phyloP scores from a whole-genome alignment of 371 early-diverging fungal species.

The Gilbertella persicaria region DNA sequence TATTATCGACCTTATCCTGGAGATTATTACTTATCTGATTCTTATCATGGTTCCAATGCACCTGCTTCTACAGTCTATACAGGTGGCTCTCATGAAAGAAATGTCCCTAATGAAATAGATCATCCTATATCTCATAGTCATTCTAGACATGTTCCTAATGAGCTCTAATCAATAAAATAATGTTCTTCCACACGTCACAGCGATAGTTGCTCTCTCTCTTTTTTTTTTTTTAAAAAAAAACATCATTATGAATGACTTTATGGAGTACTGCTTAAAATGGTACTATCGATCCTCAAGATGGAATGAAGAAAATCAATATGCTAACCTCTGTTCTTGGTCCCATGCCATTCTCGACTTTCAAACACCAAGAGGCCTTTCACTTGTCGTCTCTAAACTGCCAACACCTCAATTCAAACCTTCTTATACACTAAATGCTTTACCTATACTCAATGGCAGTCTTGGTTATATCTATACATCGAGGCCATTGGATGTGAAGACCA shows the following conservation, averaged over 20 bases:
- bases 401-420: slow-evolving; percentile 76
- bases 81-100: too few species aligned
- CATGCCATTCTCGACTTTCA: slow-evolving; percentile 77
- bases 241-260: slow-evolving; percentile 72
- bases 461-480: slow-evolving; percentile 83
- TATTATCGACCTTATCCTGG: too few species aligned
- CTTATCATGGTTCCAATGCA: too few species aligned
- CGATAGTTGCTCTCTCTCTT: too few species aligned
- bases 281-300: slow-evolving; percentile 77
- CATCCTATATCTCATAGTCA: too few species aligned
- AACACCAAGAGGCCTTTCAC: slow-evolving; percentile 71
- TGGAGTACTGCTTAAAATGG: slow-evolving; percentile 78
- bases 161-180: not conserved
- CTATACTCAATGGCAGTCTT: slow-evolving; percentile 70
- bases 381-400: slow-evolving; percentile 74
- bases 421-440: slow-evolving; percentile 73
- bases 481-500: slow-evolving; percentile 64
- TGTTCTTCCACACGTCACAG: too few species aligned
- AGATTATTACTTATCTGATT: too few species aligned
- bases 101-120: not conserved
- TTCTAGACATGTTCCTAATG: not conserved
- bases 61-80: too few species aligned
- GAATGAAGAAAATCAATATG: slow-evolving; percentile 80
- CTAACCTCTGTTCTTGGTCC: slow-evolving; percentile 74
- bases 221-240: too few species aligned